Conservation (phyloP, 208 protist genomes). For the Endotrypanum monterogeii region DNA sequence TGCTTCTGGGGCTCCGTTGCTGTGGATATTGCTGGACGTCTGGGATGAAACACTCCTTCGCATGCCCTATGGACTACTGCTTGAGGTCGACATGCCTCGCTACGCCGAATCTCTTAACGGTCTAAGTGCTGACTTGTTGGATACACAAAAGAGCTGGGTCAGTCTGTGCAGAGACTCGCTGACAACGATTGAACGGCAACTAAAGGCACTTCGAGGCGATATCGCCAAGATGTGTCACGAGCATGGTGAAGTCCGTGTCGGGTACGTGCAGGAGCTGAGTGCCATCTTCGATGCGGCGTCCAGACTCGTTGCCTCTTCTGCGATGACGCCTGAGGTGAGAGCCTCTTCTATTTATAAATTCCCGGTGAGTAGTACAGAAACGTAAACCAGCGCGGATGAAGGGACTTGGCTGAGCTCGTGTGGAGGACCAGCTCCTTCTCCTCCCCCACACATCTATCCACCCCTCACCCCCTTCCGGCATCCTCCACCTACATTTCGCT, state of each 20-base stretch:
- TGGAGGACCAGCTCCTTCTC: neutral
- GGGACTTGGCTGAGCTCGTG: neutral
- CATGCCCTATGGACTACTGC: conserved; percentile 54
- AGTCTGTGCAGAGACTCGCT: conserved; percentile 9
- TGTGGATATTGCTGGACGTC: conserved; percentile 67
- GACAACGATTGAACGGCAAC: conserved; percentile 18
- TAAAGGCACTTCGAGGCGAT: conserved; percentile 27
- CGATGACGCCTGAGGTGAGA: conserved; percentile 30
- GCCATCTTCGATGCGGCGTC: conserved; percentile 26
- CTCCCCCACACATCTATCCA: too few species aligned
- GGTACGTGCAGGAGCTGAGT: conserved; percentile 22
- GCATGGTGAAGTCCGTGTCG: neutral
- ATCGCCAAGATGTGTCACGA: conserved; percentile 15
- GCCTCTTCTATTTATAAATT: neutral
- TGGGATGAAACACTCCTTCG: conserved; percentile 69
- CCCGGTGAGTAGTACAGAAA: neutral
- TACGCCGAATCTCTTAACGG: conserved; percentile 53
- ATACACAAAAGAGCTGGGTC: conserved; percentile 22
- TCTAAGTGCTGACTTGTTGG: conserved; percentile 33
- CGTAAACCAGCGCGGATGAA: neutral
- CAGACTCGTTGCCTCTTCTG: conserved; percentile 17
- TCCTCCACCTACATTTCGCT: neutral
- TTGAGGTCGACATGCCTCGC: conserved; percentile 38
- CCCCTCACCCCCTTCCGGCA: neutral
- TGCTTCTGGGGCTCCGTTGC: conserved; percentile 28